phyloP scores from a whole-genome alignment of 148 eudicot species.

The Camellia lanceoleosa region DNA sequence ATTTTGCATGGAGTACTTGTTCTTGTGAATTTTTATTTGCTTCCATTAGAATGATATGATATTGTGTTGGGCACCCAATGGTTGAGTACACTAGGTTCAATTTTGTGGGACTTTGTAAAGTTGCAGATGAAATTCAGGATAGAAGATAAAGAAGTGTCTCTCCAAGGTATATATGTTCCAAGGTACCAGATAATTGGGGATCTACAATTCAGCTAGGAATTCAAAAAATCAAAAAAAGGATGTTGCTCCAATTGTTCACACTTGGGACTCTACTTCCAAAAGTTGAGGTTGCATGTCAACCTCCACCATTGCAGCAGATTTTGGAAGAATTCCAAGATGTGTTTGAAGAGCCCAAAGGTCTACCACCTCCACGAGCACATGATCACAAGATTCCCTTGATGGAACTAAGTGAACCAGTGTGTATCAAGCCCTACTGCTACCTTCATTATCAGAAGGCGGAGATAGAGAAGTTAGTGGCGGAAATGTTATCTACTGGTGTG shows the following conservation, averaged over 20 bases:
- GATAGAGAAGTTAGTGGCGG: neutral
- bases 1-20: neutral
- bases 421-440: neutral
- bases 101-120: conserved; percentile 4
- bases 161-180: neutral
- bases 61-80: neutral
- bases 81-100: neutral
- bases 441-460: neutral
- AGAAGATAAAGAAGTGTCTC: neutral
- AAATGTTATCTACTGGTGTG: neutral
- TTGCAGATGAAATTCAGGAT: neutral
- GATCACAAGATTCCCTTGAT: neutral
- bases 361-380: neutral
- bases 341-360: neutral
- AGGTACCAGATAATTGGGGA: neutral
- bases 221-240: too few relatives aligned
- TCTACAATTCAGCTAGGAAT: neutral
- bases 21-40: neutral
- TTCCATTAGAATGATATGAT: neutral
- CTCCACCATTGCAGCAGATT: neutral
- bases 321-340: neutral
- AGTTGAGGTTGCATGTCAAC: neutral
- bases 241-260: neutral
- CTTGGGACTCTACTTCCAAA: too few relatives aligned
- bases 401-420: neutral